These are phyloP conservation scores for Rubroshorea leprosula DNA, from an alignment of 345 rosid genomes.

Conservation along the genomic window DNA sequence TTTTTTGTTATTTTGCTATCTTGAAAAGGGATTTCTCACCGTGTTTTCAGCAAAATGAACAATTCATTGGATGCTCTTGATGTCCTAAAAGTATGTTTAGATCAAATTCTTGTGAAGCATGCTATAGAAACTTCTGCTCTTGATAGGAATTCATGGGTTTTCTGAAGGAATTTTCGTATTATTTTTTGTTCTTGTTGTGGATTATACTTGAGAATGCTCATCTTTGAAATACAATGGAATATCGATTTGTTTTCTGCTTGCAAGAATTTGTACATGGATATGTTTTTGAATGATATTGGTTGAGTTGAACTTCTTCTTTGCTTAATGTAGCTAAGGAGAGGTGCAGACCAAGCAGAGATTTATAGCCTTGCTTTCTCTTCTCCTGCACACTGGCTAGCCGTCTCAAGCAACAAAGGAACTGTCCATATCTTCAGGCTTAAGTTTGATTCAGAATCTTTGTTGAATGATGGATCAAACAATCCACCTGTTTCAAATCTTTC, in stretches of 20 bases:
- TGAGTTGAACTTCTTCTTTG: not conserved
- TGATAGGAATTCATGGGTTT: not conserved
- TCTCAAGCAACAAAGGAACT: slow-evolving; percentile 93
- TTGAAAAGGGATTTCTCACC: too few relatives aligned
- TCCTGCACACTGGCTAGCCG: slow-evolving; percentile 80
- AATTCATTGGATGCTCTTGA: too few relatives aligned
- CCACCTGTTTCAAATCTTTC: slow-evolving; percentile 16
- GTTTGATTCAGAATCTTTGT: slow-evolving; percentile 48
- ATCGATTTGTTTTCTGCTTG: not conserved
- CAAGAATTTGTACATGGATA: too few relatives aligned
- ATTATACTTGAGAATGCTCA: not conserved
- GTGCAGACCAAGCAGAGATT: slow-evolving; percentile 95
- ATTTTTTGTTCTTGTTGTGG: not conserved
- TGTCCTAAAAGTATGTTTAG: too few relatives aligned
- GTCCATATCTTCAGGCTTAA: slow-evolving; percentile 88
- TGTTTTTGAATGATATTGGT: not conserved
- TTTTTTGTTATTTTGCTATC: too few relatives aligned
- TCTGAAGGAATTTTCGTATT: not conserved
- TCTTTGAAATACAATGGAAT: not conserved
- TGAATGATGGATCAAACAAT: slow-evolving; percentile 36
- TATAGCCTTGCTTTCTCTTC: slow-evolving; percentile 90
- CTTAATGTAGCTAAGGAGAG: slow-evolving; percentile 67
- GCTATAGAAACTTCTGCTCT: not conserved
- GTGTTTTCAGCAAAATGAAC: too few relatives aligned
- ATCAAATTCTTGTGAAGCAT: not conserved